A percentile compares a stretch with the other conserved stretches of the same genome.
phyloP scores from a whole-genome alignment of 1,139 yeast genomes.

The Pichia kudriavzevii region DNA sequence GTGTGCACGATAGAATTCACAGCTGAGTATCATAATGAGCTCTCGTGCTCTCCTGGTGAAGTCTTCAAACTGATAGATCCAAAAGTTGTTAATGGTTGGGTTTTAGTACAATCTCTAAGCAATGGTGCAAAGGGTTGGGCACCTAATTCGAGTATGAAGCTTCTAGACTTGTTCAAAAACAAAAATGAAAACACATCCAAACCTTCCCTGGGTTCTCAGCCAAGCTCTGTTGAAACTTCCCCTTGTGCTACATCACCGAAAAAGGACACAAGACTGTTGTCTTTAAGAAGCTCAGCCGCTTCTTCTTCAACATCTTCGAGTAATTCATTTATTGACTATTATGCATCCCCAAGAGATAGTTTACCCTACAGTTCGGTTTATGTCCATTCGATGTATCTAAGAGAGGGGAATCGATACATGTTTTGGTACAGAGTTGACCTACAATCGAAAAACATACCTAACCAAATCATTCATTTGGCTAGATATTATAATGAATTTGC shows the following conservation, averaged over 20 bases:
- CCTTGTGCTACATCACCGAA: too few species aligned
- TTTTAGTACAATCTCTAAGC: slow-evolving; percentile 54
- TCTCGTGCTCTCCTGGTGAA: slow-evolving; percentile 46
- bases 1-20: slow-evolving; percentile 38
- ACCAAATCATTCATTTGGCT: slow-evolving; percentile 40
- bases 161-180: slow-evolving; percentile 28
- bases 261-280: too few species aligned
- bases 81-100: slow-evolving; percentile 44
- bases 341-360: not conserved
- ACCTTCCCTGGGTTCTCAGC: too few species aligned
- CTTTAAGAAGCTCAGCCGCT: too few species aligned
- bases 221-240: too few species aligned
- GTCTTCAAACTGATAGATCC: slow-evolving; percentile 41
- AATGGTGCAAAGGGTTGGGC: slow-evolving; percentile 55
- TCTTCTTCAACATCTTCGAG: slow-evolving; percentile 1
- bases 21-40: slow-evolving; percentile 49
- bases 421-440: slow-evolving; percentile 54
- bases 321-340: slow-evolving; percentile 3
- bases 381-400: slow-evolving; percentile 49
- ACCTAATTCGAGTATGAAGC: slow-evolving; percentile 48
- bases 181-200: not conserved
- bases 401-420: slow-evolving; percentile 37
- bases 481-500: slow-evolving; percentile 58
- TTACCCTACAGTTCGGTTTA: slow-evolving; percentile 32
- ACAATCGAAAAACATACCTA: slow-evolving; percentile 27